These are phyloP conservation scores for Hylodesmum podocarpum DNA, from an alignment of 306 rosid species.

Conservation along the genomic window DNA sequence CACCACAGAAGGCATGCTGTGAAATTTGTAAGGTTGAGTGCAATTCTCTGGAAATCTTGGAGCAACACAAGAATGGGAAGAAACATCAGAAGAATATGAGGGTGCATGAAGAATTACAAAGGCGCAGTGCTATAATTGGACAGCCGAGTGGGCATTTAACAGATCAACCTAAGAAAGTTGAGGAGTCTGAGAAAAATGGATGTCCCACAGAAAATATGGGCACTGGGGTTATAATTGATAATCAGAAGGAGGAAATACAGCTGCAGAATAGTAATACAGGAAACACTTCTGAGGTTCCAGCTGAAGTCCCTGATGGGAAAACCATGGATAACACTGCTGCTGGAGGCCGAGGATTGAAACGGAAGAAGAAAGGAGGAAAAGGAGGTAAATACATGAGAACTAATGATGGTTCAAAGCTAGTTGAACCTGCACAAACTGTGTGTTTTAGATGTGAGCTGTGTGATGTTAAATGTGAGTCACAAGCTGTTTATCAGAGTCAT, in stretches of 20 bases:
- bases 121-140: constrained; percentile 49
- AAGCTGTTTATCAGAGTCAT: constrained; percentile 70
- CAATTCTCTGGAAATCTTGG: constrained; percentile 74
- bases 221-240: constrained; percentile 41
- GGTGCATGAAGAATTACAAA: constrained; percentile 66
- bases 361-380: constrained; percentile 63
- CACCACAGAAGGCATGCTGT: constrained; percentile 56
- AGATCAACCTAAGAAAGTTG: constrained; percentile 46
- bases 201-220: constrained; percentile 29
- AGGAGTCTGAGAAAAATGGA: constrained; percentile 45
- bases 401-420: constrained; percentile 52
- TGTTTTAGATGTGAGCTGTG: constrained; percentile 68
- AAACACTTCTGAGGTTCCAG: constrained; percentile 46
- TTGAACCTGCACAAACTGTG: constrained; percentile 47
- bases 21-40: constrained; percentile 89
- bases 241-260: constrained; percentile 43
- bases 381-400: constrained; percentile 51
- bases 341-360: constrained; percentile 61
- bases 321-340: constrained; percentile 41
- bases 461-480: constrained; percentile 78
- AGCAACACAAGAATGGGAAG: constrained; percentile 82
- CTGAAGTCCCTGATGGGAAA: constrained; percentile 39
- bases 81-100: constrained; percentile 69
- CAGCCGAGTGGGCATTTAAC: constrained; percentile 46
- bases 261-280: constrained; percentile 41